Base-by-base conservation (phyloP, 1,284 basidiomycete genomes). In the Rhodotorula sp. region DNA sequence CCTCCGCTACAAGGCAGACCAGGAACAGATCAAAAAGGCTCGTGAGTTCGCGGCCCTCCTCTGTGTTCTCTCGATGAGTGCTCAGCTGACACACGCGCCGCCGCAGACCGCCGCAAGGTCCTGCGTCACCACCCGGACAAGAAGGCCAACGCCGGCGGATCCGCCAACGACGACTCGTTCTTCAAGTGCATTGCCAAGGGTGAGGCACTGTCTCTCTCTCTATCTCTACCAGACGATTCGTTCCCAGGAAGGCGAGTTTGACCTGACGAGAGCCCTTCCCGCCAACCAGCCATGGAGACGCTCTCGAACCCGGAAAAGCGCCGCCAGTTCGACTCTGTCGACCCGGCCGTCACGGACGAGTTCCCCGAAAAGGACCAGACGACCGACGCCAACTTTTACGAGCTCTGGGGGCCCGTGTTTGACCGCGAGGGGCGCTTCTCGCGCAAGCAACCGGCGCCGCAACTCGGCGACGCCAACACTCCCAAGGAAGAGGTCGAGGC, bases 111-210 rank as follows among this genome's bases (percentile, higher is more conserved):
- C 79, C 95, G 96, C 85, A 99, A 99, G 85, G 96, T 99, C 49
- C 89, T 99, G 69, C 96, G 96, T 82, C 96, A 99, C 83, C 96
- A 99, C 83, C 96, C 96, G 1, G 96, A 99, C 85, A 99, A 99
- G 85, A 99, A 99, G 83, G 95, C 93, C 20, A 88, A 88, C 59
- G 79, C 81, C 5, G 85, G 87, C 3, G 89, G 88, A 75, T 86
- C 88, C 69, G 86, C 87, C 67, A 97, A 97, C 84, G 95, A 98
- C 83, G 96, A 99, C 81, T 89, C 90, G 6, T 99, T 99, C 87
- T 99, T 99, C 91, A 99, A 99, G 84, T 99, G 96, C 81, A 97
- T 99, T 79, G 90, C 92, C 84, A 99, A 99, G 83, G 84, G 84
- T 84, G 23, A 43, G 70, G n/a, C 23, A 39, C 10, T 43, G 39